A percentile compares a stretch with the other conserved stretches of the same genome.
Conservation (phyloP, 2,329 filamentous ascomycete genomes). For the Monosporascus sp. region DNA sequence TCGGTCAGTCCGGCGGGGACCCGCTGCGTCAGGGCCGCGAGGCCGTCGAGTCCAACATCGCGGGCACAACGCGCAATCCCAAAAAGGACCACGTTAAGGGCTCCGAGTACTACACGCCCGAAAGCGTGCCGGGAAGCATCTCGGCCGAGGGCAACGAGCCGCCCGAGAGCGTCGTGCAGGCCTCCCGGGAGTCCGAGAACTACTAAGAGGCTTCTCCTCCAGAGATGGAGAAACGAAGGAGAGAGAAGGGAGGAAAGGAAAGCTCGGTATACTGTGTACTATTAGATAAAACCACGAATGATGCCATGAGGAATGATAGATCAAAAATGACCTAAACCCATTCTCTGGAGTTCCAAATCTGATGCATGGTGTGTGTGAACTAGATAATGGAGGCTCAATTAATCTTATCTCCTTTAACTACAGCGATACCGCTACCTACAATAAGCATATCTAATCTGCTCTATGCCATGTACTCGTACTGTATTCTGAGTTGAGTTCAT, state of each 20-base stretch:
- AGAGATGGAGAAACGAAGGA: no score
- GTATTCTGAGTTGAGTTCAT: no score
- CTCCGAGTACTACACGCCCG: slow-evolving; percentile 34
- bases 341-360: no score
- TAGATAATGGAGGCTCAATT: no score
- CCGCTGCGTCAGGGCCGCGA: slow-evolving; percentile 32
- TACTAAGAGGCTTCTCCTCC: neutral
- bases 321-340: neutral
- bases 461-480: no score
- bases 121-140: slow-evolving; percentile 37
- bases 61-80: slow-evolving; percentile 27
- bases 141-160: slow-evolving; percentile 37
- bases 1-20: slow-evolving; percentile 17
- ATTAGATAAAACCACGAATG: neutral
- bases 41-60: slow-evolving; percentile 34
- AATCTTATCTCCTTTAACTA: no score
- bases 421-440: no score
- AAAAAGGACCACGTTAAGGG: slow-evolving; percentile 36
- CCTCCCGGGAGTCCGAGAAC: slow-evolving; percentile 22
- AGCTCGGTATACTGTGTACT: neutral
- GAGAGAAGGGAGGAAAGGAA: neutral
- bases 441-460: no score
- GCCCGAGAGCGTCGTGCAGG: slow-evolving; percentile 35
- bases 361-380: no score
- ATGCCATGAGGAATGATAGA: neutral